Percentiles rank a stretch among this genome's conserved stretches.
Conservation (phyloP, 352 stramenopile species). For the Plasmopara muralis region DNA sequence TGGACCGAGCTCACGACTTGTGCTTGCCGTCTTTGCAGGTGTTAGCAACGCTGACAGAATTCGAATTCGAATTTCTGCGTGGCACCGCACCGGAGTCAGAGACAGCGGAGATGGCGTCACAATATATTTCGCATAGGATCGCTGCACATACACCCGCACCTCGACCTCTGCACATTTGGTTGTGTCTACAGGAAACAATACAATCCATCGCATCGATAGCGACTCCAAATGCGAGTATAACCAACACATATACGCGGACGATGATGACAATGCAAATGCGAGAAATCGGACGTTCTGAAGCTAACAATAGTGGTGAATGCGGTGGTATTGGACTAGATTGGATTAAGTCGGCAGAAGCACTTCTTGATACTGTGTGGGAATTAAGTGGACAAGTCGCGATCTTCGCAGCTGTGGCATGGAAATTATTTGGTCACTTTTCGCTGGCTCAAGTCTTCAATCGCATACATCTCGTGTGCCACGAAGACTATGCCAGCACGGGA, state of each 20-base stretch:
- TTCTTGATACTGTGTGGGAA: slow-evolving; percentile 58
- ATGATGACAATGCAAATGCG: slow-evolving; percentile 28
- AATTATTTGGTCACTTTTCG: slow-evolving; percentile 40
- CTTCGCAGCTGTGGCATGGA: slow-evolving; percentile 38
- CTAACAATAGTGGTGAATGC: background rate
- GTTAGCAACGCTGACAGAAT: slow-evolving; percentile 35
- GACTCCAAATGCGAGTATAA: slow-evolving; percentile 15
- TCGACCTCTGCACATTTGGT: slow-evolving; percentile 42
- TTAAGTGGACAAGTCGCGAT: slow-evolving; percentile 56
- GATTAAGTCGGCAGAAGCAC: slow-evolving; percentile 45
- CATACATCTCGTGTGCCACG: slow-evolving; percentile 48
- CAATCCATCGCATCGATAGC: slow-evolving; percentile 22
- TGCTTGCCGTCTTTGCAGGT: slow-evolving; percentile 45
- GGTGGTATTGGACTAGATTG: slow-evolving; percentile 37
- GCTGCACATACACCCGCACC: slow-evolving; percentile 24
- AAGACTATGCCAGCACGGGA: slow-evolving; percentile 35
- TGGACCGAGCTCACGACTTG: slow-evolving; percentile 57
- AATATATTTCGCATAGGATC: slow-evolving; percentile 31
- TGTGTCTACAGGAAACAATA: slow-evolving; percentile 26
- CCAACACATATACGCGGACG: slow-evolving; percentile 11
- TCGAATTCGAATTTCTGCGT: slow-evolving; percentile 46
- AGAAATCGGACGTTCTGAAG: slow-evolving; percentile 10
- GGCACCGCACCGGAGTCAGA: slow-evolving; percentile 2
- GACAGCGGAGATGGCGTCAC: slow-evolving; percentile 1
- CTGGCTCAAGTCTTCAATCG: slow-evolving; percentile 42